Evolutionary conservation across 2,329 filamentous ascomycete genomes (phyloP).

Genomic region (Penicillium sp.): DNA sequence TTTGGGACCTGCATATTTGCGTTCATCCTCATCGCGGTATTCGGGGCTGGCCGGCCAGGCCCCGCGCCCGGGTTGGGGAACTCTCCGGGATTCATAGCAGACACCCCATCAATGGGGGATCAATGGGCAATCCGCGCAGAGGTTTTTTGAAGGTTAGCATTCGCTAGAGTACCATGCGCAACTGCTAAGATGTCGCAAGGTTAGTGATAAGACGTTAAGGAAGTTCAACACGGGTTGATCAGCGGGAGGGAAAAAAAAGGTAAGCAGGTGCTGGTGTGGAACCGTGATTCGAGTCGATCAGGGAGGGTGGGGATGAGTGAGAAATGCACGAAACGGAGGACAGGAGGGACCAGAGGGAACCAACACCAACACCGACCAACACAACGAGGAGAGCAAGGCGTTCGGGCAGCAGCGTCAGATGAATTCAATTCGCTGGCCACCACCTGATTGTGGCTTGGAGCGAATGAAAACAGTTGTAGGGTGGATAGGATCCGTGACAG

Average conservation of each 20-base stretch:
- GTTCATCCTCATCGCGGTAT: conserved; percentile 17
- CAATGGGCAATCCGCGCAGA: conserved; percentile 29
- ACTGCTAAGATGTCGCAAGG: conserved; percentile 1
- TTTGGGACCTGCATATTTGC: conserved; percentile 28
- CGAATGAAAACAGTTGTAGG: conserved; percentile 22
- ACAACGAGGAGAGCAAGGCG: conserved; percentile 25
- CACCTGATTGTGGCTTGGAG: conserved; percentile 23
- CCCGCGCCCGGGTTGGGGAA: conserved; percentile 32
- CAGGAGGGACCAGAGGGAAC: conserved; percentile 10
- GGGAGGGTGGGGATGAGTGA: conserved; percentile 22
- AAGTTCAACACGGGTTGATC: conserved; percentile 6
- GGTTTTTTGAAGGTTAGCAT: conserved; percentile 29
- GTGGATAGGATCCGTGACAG: conserved; percentile 26
- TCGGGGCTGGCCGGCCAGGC: conserved; percentile 20
- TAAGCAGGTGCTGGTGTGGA: conserved; percentile 17
- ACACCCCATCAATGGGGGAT: conserved; percentile 34
- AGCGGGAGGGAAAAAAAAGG: conserved; percentile 13
- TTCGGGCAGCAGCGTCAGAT: conserved; percentile 31
- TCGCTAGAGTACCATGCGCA: conserved; percentile 19
- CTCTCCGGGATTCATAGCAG: conserved; percentile 38
- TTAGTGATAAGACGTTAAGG: neutral
- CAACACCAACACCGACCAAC: conserved; percentile 13
- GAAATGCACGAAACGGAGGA: conserved; percentile 19
- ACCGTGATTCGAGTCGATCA: conserved; percentile 21
- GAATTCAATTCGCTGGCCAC: conserved; percentile 25